These are phyloP conservation scores for Karstenula rhodostoma DNA, from an alignment of 2,329 filamentous ascomycete genomes.

Conservation along the genomic window DNA sequence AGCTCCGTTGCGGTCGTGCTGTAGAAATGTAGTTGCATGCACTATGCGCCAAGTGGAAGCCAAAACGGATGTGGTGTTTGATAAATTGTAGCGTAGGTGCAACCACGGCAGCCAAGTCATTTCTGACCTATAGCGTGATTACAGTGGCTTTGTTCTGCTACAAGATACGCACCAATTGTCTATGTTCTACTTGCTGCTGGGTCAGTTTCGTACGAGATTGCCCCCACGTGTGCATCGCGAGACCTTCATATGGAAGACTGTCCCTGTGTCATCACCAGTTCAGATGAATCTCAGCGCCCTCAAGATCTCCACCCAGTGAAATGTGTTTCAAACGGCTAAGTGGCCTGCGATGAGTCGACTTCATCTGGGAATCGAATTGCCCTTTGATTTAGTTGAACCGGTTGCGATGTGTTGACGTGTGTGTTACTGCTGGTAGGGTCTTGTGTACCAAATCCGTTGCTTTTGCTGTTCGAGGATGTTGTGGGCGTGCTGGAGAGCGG, in stretches of 20 bases:
- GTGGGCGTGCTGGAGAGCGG: constrained; percentile 10
- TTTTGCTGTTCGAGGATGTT: background rate
- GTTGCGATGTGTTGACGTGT: background rate
- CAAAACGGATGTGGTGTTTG: constrained; percentile 1
- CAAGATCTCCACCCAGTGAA: background rate
- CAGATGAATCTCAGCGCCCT: background rate
- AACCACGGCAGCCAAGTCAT: background rate
- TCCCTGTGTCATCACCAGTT: background rate
- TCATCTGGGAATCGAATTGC: constrained; percentile 45
- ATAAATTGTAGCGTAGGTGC: background rate
- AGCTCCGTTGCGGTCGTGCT: background rate
- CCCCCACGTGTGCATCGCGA: background rate
- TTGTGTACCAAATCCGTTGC: constrained; percentile 12
- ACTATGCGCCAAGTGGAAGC: background rate
- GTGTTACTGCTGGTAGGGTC: constrained; percentile 1
- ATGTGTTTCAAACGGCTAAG: background rate
- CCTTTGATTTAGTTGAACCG: constrained; percentile 22
- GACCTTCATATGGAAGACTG: too few relatives aligned
- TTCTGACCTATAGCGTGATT: background rate
- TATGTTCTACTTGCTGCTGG: background rate
- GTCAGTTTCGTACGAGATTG: background rate
- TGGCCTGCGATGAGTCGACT: background rate
- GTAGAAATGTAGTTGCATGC: background rate
- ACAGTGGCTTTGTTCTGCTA: background rate
- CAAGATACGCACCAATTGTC: background rate